These are phyloP conservation scores for Obelidium mucronatum DNA, from an alignment of 192 early-diverging fungal species.

Conservation along the genomic window DNA sequence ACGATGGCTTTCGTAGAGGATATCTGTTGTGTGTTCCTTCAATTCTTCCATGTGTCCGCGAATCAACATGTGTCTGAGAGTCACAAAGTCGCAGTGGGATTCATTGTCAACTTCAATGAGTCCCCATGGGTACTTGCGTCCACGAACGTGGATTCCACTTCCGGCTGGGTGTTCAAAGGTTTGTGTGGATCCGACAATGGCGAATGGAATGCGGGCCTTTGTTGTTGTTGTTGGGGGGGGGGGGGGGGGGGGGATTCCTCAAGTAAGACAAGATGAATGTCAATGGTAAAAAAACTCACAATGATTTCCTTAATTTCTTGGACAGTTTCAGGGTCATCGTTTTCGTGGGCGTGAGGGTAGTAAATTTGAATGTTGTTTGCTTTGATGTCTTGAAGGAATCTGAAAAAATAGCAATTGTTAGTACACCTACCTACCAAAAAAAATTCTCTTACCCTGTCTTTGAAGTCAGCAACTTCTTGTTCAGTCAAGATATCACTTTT, in stretches of 20 bases:
- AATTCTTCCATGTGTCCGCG: slow-evolving; percentile 84
- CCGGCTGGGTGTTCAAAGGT: slow-evolving; percentile 63
- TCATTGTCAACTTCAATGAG: slow-evolving; percentile 69
- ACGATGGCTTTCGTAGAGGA: slow-evolving; percentile 69
- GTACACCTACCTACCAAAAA: not conserved
- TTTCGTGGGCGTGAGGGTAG: slow-evolving; percentile 89
- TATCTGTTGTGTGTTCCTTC: slow-evolving; percentile 68
- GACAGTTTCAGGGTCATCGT: slow-evolving; percentile 96
- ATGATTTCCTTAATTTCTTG: slow-evolving; percentile 97
- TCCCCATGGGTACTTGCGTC: slow-evolving; percentile 72
- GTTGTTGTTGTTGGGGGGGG: too few relatives aligned
- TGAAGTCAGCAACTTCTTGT: slow-evolving; percentile 90
- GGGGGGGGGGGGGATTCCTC: too few relatives aligned
- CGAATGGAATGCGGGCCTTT: slow-evolving; percentile 65
- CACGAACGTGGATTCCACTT: slow-evolving; percentile 59
- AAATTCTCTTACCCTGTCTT: slow-evolving; percentile 56
- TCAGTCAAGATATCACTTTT: slow-evolving; percentile 98
- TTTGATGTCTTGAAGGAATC: slow-evolving; percentile 95
- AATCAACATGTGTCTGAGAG: slow-evolving; percentile 65
- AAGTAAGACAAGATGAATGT: not conserved
- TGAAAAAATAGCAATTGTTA: slow-evolving; percentile 12
- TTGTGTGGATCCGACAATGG: slow-evolving; percentile 65
- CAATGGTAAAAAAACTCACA: slow-evolving; percentile 40
- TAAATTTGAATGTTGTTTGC: slow-evolving; percentile 95
- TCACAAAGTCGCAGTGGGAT: slow-evolving; percentile 69